A percentile compares a stretch with the other conserved stretches of the same genome.
phyloP scores from a whole-genome alignment of 176 grass and related monocot species.

The Zoysia pacifica region DNA sequence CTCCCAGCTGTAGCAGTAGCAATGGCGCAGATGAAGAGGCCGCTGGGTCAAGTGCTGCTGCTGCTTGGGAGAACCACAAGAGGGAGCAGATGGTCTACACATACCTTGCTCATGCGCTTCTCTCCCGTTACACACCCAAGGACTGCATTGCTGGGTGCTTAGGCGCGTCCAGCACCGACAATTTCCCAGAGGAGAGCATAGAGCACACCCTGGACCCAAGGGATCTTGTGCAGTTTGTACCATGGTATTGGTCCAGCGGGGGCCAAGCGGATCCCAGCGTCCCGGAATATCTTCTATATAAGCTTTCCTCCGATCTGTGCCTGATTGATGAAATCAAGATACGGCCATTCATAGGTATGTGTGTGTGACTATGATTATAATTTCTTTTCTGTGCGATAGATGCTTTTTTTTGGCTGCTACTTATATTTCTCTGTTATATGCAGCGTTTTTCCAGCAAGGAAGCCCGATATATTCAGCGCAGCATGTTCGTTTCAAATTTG shows the following conservation, averaged over 20 bases:
- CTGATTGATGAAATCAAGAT: constrained; percentile 67
- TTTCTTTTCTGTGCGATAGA: background rate
- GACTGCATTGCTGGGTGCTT: constrained; percentile 47
- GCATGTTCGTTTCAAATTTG: constrained; percentile 55
- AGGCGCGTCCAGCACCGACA: constrained; percentile 68
- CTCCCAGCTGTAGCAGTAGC: background rate
- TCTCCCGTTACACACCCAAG: background rate
- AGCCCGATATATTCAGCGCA: constrained; percentile 62
- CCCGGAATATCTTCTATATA: constrained; percentile 53
- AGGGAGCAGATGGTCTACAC: constrained; percentile 49
- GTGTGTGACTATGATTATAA: background rate
- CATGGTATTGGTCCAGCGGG: constrained; percentile 69
- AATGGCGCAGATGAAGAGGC: background rate
- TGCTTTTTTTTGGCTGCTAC: background rate
- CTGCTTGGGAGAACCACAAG: constrained; percentile 20
- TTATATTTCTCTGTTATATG: constrained; percentile 16
- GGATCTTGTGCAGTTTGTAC: constrained; percentile 5
- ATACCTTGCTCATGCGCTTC: constrained; percentile 37
- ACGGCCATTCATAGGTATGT: constrained; percentile 58
- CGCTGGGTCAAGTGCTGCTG: constrained; percentile 24
- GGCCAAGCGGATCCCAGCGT: constrained; percentile 41
- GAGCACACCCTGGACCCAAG: constrained; percentile 50
- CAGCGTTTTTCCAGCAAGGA: constrained; percentile 62
- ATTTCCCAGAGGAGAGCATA: constrained; percentile 63
- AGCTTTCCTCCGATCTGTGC: constrained; percentile 43